phyloP scores from a whole-genome alignment of 495 filamentous ascomycete genomes.

The Aspergillus taichungensis region DNA sequence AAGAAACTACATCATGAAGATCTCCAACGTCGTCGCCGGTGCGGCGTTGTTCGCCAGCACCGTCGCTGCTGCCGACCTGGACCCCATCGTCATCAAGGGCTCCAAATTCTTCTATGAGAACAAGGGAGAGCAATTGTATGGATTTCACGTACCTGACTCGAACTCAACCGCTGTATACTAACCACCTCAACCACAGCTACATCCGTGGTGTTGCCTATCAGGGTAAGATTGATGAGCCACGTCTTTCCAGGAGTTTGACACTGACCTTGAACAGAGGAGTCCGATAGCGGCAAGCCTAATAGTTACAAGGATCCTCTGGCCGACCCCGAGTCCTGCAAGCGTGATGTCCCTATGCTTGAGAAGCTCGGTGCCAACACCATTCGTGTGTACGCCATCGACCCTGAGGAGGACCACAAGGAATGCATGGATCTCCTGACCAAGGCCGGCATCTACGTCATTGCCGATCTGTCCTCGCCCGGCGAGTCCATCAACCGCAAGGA shows the following conservation, averaged over 20 bases:
- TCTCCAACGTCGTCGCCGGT: conserved; percentile 14
- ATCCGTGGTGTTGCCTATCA: conserved; percentile 89
- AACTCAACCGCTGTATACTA: neutral
- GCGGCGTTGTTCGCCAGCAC: conserved; percentile 15
- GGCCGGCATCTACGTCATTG: conserved; percentile 87
- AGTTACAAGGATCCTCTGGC: conserved; percentile 60
- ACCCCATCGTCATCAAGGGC: conserved; percentile 63
- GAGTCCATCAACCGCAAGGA: conserved; percentile 73
- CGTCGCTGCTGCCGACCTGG: conserved; percentile 20
- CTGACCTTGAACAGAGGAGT: conserved; percentile 34
- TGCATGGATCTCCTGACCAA: conserved; percentile 77
- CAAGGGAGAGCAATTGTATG: conserved; percentile 69
- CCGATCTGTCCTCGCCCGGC: conserved; percentile 75
- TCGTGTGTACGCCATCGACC: conserved; percentile 86
- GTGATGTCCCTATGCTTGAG: conserved; percentile 70
- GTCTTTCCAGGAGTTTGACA: neutral
- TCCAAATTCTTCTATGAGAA: conserved; percentile 70
- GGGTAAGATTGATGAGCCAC: conserved; percentile 23
- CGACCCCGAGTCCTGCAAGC: conserved; percentile 54
- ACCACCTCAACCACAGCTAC: conserved; percentile 30
- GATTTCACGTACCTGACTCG: neutral
- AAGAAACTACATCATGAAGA: conserved; percentile 13
- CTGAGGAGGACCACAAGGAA: conserved; percentile 57
- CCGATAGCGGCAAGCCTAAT: conserved; percentile 28
- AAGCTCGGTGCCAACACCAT: conserved; percentile 76